These are phyloP conservation scores for Arthrinium phaeospermum DNA, from an alignment of 2,329 filamentous ascomycete genomes.

Conservation along the genomic window DNA sequence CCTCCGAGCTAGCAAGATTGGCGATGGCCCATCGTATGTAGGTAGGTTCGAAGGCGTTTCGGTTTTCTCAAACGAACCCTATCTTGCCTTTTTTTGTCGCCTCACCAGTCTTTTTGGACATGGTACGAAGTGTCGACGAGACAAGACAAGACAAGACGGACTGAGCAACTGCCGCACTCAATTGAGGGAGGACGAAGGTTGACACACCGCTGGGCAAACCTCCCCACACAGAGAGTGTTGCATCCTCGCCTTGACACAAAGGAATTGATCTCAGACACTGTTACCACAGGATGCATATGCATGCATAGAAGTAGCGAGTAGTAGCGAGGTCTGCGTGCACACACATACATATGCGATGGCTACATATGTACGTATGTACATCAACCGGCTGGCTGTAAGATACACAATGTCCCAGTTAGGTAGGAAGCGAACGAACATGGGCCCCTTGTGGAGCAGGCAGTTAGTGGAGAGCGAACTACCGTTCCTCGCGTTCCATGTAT, in stretches of 20 bases:
- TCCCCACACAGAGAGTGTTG: neutral
- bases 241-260: conserved; percentile 5
- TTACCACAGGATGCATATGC: conserved; percentile 12
- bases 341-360: neutral
- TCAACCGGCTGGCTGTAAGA: neutral
- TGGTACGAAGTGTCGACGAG: neutral
- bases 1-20: neutral
- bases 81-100: neutral
- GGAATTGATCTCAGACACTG: conserved; percentile 9
- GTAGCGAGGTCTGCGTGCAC: neutral
- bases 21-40: neutral
- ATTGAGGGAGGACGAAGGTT: neutral
- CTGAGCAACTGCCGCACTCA: conserved; percentile 2
- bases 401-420: neutral
- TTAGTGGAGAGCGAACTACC: neutral
- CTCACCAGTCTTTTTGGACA: neutral
- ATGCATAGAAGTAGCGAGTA: conserved; percentile 1
- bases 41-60: neutral
- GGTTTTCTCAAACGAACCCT: neutral
- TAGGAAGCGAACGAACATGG: neutral
- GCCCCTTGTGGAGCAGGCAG: neutral
- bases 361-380: neutral
- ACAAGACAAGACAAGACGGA: neutral
- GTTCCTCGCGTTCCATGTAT: neutral
- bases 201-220: conserved; percentile 10